A percentile compares a stretch with the other conserved stretches of the same genome.
Conservation (phyloP, 2,329 filamentous ascomycete species). For the Ophiostoma himal-ulmi region DNA sequence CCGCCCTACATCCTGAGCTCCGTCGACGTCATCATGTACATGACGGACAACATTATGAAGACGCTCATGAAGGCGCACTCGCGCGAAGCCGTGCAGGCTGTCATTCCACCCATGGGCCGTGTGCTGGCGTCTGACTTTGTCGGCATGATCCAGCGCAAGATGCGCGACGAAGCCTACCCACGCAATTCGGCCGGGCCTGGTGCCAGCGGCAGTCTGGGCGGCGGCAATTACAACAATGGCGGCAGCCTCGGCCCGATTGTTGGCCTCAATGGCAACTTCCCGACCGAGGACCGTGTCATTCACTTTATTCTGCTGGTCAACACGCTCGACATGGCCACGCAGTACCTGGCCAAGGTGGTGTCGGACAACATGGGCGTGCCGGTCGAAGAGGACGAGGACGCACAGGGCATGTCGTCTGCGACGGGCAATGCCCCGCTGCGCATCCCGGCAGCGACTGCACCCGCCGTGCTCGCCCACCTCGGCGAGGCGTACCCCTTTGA, state of each 20-base stretch:
- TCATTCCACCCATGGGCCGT: conserved; percentile 71
- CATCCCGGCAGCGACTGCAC: conserved; percentile 35
- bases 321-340: conserved; percentile 85
- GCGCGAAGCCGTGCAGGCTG: conserved; percentile 66
- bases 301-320: conserved; percentile 91
- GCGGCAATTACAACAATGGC: not conserved
- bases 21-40: conserved; percentile 99
- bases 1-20: conserved; percentile 90
- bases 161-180: conserved; percentile 93
- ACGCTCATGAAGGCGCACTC: conserved; percentile 83
- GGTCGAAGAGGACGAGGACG: conserved; percentile 34
- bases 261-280: conserved; percentile 59
- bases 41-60: conserved; percentile 86
- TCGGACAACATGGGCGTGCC: conserved; percentile 53
- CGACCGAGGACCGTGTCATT: conserved; percentile 82
- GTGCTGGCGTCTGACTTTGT: conserved; percentile 87
- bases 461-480: conserved; percentile 34
- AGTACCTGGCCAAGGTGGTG: conserved; percentile 86
- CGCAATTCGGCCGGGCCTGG: conserved; percentile 55
- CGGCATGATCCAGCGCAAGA: conserved; percentile 94
- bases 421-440: conserved; percentile 19
- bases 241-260: not conserved
- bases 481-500: conserved; percentile 72
- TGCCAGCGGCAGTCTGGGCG: not conserved
- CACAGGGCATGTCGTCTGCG: conserved; percentile 17